Evolutionary conservation across 2,329 filamentous ascomycete genomes (phyloP).

Genomic region (Cyphellophora attinorum): DNA sequence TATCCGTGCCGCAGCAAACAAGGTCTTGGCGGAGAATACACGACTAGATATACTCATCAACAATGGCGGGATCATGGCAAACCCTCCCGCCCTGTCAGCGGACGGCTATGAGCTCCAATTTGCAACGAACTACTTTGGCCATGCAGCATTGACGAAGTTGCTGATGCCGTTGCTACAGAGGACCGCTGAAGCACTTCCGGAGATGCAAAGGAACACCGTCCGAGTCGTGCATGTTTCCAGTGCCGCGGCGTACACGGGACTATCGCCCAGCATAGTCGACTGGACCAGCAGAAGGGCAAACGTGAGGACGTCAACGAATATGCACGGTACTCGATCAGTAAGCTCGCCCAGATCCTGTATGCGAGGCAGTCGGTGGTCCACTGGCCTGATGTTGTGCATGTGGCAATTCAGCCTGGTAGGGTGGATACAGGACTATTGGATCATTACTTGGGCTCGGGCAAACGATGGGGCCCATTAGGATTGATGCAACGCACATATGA

Average conservation of each 20-base stretch:
- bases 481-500: conserved; percentile 4
- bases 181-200: conserved; percentile 27
- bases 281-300: conserved; percentile 22
- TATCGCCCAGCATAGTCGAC: background rate
- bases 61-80: conserved; percentile 5
- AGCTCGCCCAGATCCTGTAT: conserved; percentile 42
- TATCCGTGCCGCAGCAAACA: conserved; percentile 27
- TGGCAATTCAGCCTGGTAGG: conserved; percentile 40
- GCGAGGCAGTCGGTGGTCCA: conserved; percentile 30
- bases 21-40: conserved; percentile 20
- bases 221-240: conserved; percentile 35
- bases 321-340: conserved; percentile 38
- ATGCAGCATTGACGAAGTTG: conserved; percentile 37
- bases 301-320: conserved; percentile 25
- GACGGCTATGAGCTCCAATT: conserved; percentile 43
- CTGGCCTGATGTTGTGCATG: conserved; percentile 35
- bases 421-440: conserved; percentile 34
- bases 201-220: conserved; percentile 26
- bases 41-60: conserved; percentile 4
- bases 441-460: conserved; percentile 3
- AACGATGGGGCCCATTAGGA: conserved; percentile 1
- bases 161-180: conserved; percentile 33
- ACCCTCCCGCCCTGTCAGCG: conserved; percentile 25
- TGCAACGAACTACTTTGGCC: conserved; percentile 44
- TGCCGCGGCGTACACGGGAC: conserved; percentile 13